Conservation (phyloP, 2,329 filamentous ascomycete species). For the Sarocladiaceae sp. region DNA sequence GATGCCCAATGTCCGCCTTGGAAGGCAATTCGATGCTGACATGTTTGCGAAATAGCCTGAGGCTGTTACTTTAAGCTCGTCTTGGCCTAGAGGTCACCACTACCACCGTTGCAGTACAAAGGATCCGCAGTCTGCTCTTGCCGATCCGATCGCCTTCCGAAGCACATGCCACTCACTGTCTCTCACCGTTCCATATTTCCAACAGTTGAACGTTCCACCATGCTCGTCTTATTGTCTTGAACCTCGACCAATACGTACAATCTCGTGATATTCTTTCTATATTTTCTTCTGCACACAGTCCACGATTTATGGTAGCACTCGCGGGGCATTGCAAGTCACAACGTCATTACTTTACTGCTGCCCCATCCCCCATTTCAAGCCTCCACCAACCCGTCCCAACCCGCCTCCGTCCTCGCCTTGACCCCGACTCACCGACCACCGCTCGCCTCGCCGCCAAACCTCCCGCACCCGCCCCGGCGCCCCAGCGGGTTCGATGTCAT, state of each 20-base stretch:
- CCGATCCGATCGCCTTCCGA: slow-evolving; percentile 1
- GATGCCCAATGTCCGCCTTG: no score
- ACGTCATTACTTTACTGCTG: neutral
- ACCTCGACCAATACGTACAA: no score
- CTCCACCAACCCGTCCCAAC: neutral
- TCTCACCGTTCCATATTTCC: neutral
- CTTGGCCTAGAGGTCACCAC: neutral
- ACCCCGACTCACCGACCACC: neutral
- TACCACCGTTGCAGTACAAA: neutral
- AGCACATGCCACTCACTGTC: slow-evolving; percentile 1
- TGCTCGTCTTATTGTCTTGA: neutral
- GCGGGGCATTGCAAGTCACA: neutral
- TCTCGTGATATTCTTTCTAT: no score
- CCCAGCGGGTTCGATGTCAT: slow-evolving; percentile 45
- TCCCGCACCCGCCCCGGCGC: slow-evolving; percentile 11
- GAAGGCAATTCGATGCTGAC: no score
- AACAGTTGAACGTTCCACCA: neutral
- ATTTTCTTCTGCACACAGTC: no score
- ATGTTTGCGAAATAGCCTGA: neutral
- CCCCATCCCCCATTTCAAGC: neutral
- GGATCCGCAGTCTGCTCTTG: neutral
- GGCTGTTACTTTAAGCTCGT: neutral
- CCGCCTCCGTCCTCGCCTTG: neutral
- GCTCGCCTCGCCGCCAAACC: neutral
- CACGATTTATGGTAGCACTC: neutral